Conservation (phyloP, 257 asterid genomes). For the Handroanthus guayacan region DNA sequence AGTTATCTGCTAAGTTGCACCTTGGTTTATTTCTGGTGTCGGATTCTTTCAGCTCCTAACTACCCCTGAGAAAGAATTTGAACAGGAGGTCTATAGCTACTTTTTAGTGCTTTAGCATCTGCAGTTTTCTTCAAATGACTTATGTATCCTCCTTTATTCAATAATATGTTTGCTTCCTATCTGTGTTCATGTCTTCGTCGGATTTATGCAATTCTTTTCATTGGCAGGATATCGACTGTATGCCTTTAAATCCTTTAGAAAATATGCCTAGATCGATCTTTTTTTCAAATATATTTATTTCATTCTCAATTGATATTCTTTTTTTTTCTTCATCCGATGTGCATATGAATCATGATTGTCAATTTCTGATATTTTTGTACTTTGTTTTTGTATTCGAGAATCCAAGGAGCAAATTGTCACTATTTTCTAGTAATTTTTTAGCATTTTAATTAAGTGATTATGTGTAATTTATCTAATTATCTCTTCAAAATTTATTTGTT, state of each 20-base stretch:
- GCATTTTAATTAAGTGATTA: too few species aligned
- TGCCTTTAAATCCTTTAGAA: slow-evolving; percentile 82
- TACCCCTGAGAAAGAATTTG: slow-evolving; percentile 20
- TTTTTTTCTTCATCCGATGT: too few species aligned
- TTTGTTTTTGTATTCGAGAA: too few species aligned
- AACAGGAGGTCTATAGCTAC: slow-evolving; percentile 18
- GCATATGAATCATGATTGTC: too few species aligned
- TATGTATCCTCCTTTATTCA: slow-evolving; percentile 17
- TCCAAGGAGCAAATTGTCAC: too few species aligned
- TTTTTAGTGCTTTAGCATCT: slow-evolving; percentile 17
- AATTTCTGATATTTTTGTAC: too few species aligned
- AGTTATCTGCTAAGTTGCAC: slow-evolving; percentile 6
- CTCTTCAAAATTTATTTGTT: too few species aligned
- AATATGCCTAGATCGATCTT: slow-evolving; percentile 61
- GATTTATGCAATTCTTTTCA: slow-evolving; percentile 34
- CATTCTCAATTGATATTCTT: too few species aligned
- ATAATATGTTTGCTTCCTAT: background rate
- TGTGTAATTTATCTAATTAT: too few species aligned
- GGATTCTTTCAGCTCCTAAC: background rate
- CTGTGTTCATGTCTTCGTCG: background rate
- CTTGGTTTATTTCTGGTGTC: slow-evolving; percentile 11
- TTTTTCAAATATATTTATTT: too few species aligned
- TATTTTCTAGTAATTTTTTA: too few species aligned
- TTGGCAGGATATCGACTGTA: slow-evolving; percentile 87
- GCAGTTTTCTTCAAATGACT: slow-evolving; percentile 15